phyloP scores from a whole-genome alignment of 2,329 filamentous ascomycete species.

The Ceratocystis cubensis region DNA sequence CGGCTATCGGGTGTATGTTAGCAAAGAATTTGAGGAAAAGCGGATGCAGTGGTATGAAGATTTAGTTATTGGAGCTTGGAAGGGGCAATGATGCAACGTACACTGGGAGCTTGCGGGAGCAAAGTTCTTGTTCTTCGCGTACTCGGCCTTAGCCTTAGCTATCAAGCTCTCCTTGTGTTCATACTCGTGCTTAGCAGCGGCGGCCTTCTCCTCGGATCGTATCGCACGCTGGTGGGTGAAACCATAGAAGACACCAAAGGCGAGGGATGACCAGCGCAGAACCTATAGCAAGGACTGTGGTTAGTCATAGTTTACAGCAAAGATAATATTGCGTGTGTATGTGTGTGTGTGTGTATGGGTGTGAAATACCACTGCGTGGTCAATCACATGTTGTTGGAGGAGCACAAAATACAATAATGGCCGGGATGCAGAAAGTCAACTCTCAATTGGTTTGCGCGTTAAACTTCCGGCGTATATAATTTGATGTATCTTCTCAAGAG shows the following conservation, averaged over 20 bases:
- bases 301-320: not conserved
- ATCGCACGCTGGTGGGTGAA: constrained; percentile 84
- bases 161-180: constrained; percentile 86
- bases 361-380: not conserved
- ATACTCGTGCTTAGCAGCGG: constrained; percentile 68
- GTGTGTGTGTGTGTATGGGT: not conserved
- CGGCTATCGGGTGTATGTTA: constrained; percentile 7
- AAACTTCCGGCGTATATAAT: not conserved
- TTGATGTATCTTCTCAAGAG: not conserved
- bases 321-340: not conserved
- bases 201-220: constrained; percentile 54
- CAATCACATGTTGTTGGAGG: not conserved
- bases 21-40: not conserved
- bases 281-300: constrained; percentile 47
- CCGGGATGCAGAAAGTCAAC: not conserved
- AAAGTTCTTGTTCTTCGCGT: constrained; percentile 58
- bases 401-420: not conserved
- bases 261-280: constrained; percentile 90
- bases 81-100: constrained; percentile 23
- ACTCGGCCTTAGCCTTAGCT: constrained; percentile 83
- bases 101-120: constrained; percentile 26
- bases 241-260: constrained; percentile 86
- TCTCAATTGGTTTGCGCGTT: not conserved
- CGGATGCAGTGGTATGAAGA: not conserved
- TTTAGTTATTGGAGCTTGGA: not conserved